Evolutionary conservation across 257 asterid species (phyloP).

Genomic region (Echites panduratus): DNA sequence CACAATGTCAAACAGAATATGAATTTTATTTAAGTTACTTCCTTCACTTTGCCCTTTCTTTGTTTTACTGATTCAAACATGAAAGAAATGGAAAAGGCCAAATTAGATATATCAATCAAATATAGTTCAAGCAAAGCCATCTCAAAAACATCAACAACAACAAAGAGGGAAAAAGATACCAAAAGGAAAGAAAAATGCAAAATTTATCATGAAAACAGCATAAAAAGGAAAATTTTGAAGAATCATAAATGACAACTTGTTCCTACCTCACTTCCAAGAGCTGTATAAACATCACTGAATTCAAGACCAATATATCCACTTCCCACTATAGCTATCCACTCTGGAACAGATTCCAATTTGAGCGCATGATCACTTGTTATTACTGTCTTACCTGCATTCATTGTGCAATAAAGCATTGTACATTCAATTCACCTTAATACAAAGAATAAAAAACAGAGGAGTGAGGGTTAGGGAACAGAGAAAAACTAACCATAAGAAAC

Average conservation of each 20-base stretch:
- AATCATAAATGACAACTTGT: not conserved
- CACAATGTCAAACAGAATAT: not conserved
- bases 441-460: not conserved
- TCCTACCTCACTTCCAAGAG: slow-evolving; percentile 95
- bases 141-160: not conserved
- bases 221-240: not conserved
- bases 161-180: not conserved
- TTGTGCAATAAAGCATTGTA: slow-evolving; percentile 5
- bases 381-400: slow-evolving; percentile 76
- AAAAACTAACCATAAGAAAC: not conserved
- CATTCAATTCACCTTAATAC: slow-evolving; percentile 8
- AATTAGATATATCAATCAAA: not conserved
- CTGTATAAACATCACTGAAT: slow-evolving; percentile 93
- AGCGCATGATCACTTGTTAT: slow-evolving; percentile 97
- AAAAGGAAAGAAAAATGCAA: not conserved
- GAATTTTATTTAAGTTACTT: not conserved
- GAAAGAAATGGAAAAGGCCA: not conserved
- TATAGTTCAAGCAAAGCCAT: not conserved
- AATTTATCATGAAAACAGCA: not conserved
- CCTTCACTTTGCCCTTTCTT: not conserved
- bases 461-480: not conserved
- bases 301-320: slow-evolving; percentile 98
- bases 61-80: not conserved
- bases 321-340: slow-evolving; percentile 96
- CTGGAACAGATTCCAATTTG: slow-evolving; percentile 80